Evolutionary conservation across 2,329 filamentous ascomycete species (phyloP).

Genomic region (Xylariaceae sp.): DNA sequence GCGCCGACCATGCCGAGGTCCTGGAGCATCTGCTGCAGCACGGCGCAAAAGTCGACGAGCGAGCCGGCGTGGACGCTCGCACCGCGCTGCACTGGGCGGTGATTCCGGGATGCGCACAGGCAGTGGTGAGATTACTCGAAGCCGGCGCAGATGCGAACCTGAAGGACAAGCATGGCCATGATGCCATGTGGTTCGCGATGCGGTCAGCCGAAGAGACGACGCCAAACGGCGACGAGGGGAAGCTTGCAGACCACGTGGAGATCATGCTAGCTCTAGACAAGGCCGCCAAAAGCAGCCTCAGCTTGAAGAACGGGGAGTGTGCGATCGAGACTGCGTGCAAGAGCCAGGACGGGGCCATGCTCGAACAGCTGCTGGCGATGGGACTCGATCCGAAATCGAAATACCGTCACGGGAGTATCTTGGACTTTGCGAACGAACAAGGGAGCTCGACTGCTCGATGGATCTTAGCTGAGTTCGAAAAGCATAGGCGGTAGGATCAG

Average conservation of each 20-base stretch:
- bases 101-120: conserved; percentile 4
- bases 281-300: background rate
- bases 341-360: background rate
- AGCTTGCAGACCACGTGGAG: conserved; percentile 13
- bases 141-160: background rate
- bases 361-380: background rate
- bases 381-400: background rate
- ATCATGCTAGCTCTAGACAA: conserved; percentile 10
- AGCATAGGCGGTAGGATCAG: too few relatives aligned
- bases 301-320: background rate
- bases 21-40: conserved; percentile 7
- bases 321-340: conserved; percentile 2
- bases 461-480: background rate
- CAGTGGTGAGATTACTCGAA: conserved; percentile 7
- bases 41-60: conserved; percentile 5
- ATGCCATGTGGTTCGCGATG: conserved; percentile 10
- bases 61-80: conserved; percentile 7
- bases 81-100: conserved; percentile 11
- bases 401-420: background rate
- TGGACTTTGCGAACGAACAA: background rate
- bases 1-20: conserved; percentile 9
- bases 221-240: background rate
- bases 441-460: background rate
- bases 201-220: conserved; percentile 1
- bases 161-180: background rate